phyloP scores from a whole-genome alignment of 345 rosid genomes.

The Lumnitzera littorea region DNA sequence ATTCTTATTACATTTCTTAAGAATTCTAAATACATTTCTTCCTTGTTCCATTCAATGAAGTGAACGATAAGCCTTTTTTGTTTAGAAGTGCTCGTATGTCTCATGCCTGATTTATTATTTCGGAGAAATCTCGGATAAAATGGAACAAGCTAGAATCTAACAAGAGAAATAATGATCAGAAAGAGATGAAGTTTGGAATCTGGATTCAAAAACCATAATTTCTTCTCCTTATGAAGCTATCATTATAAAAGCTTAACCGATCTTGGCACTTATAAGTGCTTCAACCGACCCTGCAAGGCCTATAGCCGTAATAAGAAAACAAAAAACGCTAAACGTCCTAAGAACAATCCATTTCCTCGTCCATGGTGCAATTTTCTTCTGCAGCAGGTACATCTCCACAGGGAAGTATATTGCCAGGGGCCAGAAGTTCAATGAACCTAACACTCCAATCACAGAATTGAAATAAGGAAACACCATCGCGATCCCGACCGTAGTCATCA shows the following conservation, averaged over 20 bases:
- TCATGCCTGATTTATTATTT: too few relatives aligned
- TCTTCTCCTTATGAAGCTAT: too few relatives aligned
- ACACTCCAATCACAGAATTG: constrained; percentile 44
- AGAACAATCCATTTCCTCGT: constrained; percentile 41
- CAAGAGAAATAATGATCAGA: too few relatives aligned
- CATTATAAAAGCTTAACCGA: neutral
- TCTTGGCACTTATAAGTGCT: constrained; percentile 34
- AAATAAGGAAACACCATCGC: constrained; percentile 57
- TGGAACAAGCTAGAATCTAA: too few relatives aligned
- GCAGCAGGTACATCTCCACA: constrained; percentile 55
- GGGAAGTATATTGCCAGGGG: constrained; percentile 59
- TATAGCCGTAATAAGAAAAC: constrained; percentile 29
- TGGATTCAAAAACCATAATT: too few relatives aligned
- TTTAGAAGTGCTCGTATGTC: too few relatives aligned
- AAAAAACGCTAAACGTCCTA: constrained; percentile 40
- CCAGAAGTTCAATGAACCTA: constrained; percentile 71
- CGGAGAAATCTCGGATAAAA: too few relatives aligned
- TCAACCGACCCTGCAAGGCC: constrained; percentile 39
- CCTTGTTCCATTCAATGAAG: too few relatives aligned
- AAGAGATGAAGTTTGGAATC: too few relatives aligned
- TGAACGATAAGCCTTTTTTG: too few relatives aligned
- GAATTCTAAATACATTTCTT: too few relatives aligned
- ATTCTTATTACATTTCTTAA: too few relatives aligned
- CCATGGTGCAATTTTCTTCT: constrained; percentile 43
- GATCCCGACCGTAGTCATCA: constrained; percentile 29